Evolutionary conservation across 1,284 basidiomycete genomes (phyloP).

Genomic region (Ustilago loliicola): DNA sequence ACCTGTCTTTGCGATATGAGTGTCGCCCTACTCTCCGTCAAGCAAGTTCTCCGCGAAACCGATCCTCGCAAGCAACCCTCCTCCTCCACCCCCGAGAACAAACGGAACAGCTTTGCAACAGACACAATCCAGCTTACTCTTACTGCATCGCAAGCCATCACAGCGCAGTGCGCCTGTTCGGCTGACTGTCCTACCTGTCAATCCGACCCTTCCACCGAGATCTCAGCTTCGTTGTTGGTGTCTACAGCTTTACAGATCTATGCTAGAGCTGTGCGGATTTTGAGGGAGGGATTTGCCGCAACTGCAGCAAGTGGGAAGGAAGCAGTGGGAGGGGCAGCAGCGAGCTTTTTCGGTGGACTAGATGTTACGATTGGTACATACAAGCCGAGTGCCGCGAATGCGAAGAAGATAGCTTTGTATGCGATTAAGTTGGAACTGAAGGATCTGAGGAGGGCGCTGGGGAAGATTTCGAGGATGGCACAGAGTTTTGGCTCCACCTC

Average conservation of each 20-base stretch:
- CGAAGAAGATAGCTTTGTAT: conserved; percentile 67
- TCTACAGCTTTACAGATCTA: conserved; percentile 69
- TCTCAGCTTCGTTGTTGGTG: conserved; percentile 62
- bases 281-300: conserved; percentile 61
- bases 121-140: conserved; percentile 65
- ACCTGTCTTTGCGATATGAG: conserved; percentile 66
- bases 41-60: conserved; percentile 50
- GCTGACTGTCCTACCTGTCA: conserved; percentile 68
- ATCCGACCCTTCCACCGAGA: conserved; percentile 56
- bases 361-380: conserved; percentile 67
- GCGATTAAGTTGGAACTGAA: conserved; percentile 68
- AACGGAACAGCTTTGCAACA: conserved; percentile 20
- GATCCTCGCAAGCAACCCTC: conserved; percentile 24
- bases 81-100: background rate
- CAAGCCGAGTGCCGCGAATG: conserved; percentile 56
- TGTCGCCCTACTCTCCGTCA: conserved; percentile 63
- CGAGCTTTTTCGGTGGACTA: conserved; percentile 37
- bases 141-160: conserved; percentile 63
- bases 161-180: conserved; percentile 65
- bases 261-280: conserved; percentile 62
- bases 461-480: conserved; percentile 57
- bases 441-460: conserved; percentile 64
- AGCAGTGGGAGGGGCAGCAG: conserved; percentile 2
- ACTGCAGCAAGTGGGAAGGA: background rate
- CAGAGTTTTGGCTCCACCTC: conserved; percentile 26